A percentile compares a stretch with the other conserved stretches of the same genome.
These are phyloP conservation scores for Taphrina wiesneri DNA, from an alignment of 1,139 yeast genomes.

Conservation along the genomic window DNA sequence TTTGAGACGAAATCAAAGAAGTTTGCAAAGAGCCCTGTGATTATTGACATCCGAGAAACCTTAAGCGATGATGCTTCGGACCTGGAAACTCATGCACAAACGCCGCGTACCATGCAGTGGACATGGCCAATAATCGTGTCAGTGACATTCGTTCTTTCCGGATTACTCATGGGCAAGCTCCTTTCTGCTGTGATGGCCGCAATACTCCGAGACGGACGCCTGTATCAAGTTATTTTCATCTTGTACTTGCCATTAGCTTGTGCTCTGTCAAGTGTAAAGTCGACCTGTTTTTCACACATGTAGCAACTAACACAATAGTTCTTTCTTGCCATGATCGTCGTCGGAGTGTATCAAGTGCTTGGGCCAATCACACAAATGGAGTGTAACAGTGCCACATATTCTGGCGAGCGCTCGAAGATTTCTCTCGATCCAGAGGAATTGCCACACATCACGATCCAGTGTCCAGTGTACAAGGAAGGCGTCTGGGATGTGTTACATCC, in stretches of 20 bases:
- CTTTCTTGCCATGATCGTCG: constrained; percentile 35
- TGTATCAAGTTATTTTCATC: constrained; percentile 24
- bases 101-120: not conserved
- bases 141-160: not conserved
- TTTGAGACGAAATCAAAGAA: not conserved
- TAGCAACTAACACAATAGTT: constrained; percentile 32
- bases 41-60: not conserved
- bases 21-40: not conserved
- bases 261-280: constrained; percentile 36
- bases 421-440: not conserved
- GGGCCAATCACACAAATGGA: constrained; percentile 38
- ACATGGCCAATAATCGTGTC: constrained; percentile 18
- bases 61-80: not conserved
- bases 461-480: constrained; percentile 38
- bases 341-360: constrained; percentile 31
- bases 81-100: not conserved
- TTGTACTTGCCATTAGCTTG: constrained; percentile 36
- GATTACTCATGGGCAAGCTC: constrained; percentile 15
- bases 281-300: constrained; percentile 28
- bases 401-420: constrained; percentile 31
- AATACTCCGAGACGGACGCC: constrained; percentile 25
- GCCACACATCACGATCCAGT: constrained; percentile 38
- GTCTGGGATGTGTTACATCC: constrained; percentile 35
- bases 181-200: constrained; percentile 8
- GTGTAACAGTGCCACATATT: constrained; percentile 35